Conservation (phyloP, 495 filamentous ascomycete species). For the Lophiotrema nucula region DNA sequence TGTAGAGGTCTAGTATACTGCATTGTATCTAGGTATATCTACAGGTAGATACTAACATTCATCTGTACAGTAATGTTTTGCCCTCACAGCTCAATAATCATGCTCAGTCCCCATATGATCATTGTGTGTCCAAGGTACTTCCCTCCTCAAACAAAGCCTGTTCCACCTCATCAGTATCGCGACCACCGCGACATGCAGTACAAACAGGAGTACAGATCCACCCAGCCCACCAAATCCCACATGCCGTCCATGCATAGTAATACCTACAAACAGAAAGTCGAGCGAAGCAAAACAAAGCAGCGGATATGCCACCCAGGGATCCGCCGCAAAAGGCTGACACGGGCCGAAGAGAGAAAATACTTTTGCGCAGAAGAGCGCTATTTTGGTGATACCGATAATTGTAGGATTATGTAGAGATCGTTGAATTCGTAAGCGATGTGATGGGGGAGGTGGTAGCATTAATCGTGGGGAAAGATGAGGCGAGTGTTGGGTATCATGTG, state of each 20-base stretch:
- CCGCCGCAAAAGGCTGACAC: slow-evolving; percentile 61
- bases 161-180: slow-evolving; percentile 17
- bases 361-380: slow-evolving; percentile 46
- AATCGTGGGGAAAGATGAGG: slow-evolving; percentile 29
- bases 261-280: slow-evolving; percentile 38
- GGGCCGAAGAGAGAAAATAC: slow-evolving; percentile 53
- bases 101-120: no score
- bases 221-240: slow-evolving; percentile 20
- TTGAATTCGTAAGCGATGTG: slow-evolving; percentile 28
- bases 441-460: slow-evolving; percentile 36
- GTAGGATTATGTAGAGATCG: slow-evolving; percentile 42
- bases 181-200: slow-evolving; percentile 28
- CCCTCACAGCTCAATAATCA: no score
- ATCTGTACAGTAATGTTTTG: no score
- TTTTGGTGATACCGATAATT: slow-evolving; percentile 28
- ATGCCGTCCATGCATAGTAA: slow-evolving; percentile 22
- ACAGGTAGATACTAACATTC: no score
- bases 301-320: slow-evolving; percentile 60
- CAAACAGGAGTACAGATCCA: slow-evolving; percentile 15
- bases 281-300: slow-evolving; percentile 59
- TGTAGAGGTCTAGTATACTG: no score
- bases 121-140: neutral
- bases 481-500: slow-evolving; percentile 12
- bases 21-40: no score
- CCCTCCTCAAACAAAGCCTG: slow-evolving; percentile 25